These are phyloP conservation scores for Chaetomium sp. DNA, from an alignment of 2,329 filamentous ascomycete genomes.

Conservation along the genomic window DNA sequence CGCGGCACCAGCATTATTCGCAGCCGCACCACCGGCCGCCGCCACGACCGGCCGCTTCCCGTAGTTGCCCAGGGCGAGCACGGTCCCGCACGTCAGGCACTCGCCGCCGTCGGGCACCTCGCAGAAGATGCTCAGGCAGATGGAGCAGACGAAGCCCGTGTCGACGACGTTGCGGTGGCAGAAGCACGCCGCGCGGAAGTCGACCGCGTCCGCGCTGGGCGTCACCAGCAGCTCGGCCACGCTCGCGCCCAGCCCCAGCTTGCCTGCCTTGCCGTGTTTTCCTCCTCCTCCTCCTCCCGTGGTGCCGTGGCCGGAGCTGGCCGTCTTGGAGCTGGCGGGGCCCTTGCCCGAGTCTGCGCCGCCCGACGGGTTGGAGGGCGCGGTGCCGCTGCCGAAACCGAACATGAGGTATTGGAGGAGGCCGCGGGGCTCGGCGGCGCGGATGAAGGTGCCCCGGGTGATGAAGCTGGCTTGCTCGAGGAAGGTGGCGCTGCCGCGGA, in stretches of 20 bases:
- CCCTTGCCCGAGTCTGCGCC: conserved; percentile 18
- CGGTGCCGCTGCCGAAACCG: conserved; percentile 61
- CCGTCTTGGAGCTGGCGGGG: conserved; percentile 4
- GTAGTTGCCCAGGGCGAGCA: conserved; percentile 74
- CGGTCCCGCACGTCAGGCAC: conserved; percentile 82
- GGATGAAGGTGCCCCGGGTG: conserved; percentile 60
- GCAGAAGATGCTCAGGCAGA: conserved; percentile 95
- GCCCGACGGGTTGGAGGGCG: conserved; percentile 29
- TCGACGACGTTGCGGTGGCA: conserved; percentile 91
- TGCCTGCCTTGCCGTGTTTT: conserved; percentile 23
- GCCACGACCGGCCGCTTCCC: conserved; percentile 71
- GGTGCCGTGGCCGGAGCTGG: conserved; percentile 26
- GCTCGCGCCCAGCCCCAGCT: conserved; percentile 27
- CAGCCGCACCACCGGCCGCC: conserved; percentile 1
- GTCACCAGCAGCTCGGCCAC: conserved; percentile 63
- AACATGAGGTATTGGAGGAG: conserved; percentile 94
- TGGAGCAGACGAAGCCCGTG: conserved; percentile 91
- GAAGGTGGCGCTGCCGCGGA: conserved; percentile 85
- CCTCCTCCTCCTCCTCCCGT: conserved; percentile 8
- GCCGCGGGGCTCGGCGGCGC: conserved; percentile 62
- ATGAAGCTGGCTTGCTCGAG: conserved; percentile 82
- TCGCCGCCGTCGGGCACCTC: conserved; percentile 61
- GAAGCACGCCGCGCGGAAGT: conserved; percentile 98
- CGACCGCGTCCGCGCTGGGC: conserved; percentile 82
- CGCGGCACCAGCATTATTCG: background rate